phyloP scores from a whole-genome alignment of 106 monocot genomes.

The Dendrobium chrysotoxum region DNA sequence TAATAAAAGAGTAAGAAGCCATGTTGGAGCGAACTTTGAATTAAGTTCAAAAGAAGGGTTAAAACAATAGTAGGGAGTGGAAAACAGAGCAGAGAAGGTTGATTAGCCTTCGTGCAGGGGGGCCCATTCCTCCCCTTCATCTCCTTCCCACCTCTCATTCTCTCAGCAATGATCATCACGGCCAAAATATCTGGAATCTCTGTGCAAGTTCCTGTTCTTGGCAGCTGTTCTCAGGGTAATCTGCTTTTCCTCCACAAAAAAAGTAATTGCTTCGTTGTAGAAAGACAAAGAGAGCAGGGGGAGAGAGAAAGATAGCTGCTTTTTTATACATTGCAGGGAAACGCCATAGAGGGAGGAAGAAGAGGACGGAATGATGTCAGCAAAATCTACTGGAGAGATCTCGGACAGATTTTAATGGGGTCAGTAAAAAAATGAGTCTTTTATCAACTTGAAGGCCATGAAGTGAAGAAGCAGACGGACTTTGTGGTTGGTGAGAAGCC shows the following conservation, averaged over 20 bases:
- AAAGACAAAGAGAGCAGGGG: neutral
- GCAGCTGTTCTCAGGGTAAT: constrained; percentile 8
- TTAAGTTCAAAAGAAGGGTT: neutral
- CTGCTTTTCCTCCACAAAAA: neutral
- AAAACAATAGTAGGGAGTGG: neutral
- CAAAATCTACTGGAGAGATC: constrained; percentile 26
- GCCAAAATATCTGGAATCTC: constrained; percentile 20
- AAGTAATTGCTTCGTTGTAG: neutral
- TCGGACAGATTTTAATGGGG: constrained; percentile 8
- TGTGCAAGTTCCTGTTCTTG: constrained; percentile 5
- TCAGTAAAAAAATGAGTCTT: neutral
- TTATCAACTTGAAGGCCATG: neutral
- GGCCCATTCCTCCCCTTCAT: constrained; percentile 3
- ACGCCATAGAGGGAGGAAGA: constrained; percentile 7
- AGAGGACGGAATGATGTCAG: constrained; percentile 15
- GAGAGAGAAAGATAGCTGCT: constrained; percentile 3
- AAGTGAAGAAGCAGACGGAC: neutral
- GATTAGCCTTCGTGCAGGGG: neutral
- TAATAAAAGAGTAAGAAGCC: too few relatives aligned
- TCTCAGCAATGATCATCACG: constrained; percentile 15
- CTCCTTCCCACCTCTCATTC: constrained; percentile 1
- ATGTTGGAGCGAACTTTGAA: neutral
- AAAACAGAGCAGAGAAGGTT: neutral
- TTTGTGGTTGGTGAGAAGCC: neutral
- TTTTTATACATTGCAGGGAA: constrained; percentile 5